Percentiles rank a stretch among this genome's conserved stretches.
Evolutionary conservation across 73 alveolate species (phyloP).

Genomic region (Diophrys appendiculata): DNA sequence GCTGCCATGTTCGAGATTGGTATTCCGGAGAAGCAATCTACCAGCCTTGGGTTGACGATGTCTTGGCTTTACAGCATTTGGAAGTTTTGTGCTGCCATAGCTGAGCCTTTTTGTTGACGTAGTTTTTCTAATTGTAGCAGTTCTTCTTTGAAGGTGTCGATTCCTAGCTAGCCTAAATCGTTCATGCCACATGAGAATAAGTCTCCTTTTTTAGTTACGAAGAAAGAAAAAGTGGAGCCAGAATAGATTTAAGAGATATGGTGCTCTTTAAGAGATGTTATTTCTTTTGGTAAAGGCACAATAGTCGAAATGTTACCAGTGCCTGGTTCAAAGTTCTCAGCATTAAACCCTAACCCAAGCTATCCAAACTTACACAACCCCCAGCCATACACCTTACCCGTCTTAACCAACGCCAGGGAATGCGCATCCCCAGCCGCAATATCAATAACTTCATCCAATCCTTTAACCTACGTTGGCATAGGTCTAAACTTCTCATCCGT

Average conservation of each 20-base stretch:
- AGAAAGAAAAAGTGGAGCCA: constrained; percentile 86
- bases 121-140: constrained; percentile 30
- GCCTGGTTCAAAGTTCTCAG: constrained; percentile 91
- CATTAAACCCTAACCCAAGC: constrained; percentile 79
- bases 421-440: constrained; percentile 95
- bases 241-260: constrained; percentile 60
- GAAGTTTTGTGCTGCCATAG: constrained; percentile 41
- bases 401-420: constrained; percentile 74
- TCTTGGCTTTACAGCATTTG: constrained; percentile 47
- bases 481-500: background rate
- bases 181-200: constrained; percentile 92
- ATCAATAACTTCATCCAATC: constrained; percentile 38
- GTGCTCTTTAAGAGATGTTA: constrained; percentile 55
- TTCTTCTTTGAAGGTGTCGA: constrained; percentile 67
- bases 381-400: constrained; percentile 88
- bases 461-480: constrained; percentile 4
- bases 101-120: constrained; percentile 58
- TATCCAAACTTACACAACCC: constrained; percentile 75
- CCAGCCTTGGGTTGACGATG: constrained; percentile 78
- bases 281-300: constrained; percentile 70
- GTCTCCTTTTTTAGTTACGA: constrained; percentile 77
- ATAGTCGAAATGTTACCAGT: constrained; percentile 76
- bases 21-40: constrained; percentile 80
- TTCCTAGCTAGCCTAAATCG: constrained; percentile 90
- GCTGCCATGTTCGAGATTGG: constrained; percentile 75